These are phyloP conservation scores for Debaryomyces sp. DNA, from an alignment of 1,139 yeast species.

Conservation along the genomic window DNA sequence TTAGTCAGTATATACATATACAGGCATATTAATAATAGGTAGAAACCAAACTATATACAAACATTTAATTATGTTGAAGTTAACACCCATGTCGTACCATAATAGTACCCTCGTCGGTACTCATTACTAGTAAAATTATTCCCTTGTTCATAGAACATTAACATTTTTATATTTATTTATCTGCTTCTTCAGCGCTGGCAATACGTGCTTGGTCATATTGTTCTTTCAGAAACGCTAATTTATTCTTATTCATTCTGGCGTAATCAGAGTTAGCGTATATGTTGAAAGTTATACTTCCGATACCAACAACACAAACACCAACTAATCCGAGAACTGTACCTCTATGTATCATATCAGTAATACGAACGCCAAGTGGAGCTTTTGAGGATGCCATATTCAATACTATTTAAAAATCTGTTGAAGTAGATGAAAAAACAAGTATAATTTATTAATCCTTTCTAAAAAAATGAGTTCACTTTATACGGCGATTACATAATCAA, in stretches of 20 bases:
- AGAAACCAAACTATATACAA: constrained; percentile 7
- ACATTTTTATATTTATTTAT: constrained; percentile 2
- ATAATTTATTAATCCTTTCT: neutral
- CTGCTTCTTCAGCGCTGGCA: constrained; percentile 12
- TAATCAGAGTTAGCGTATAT: constrained; percentile 59
- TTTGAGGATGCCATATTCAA: constrained; percentile 17
- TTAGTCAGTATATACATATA: constrained; percentile 1
- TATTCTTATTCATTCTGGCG: constrained; percentile 45
- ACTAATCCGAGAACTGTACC: constrained; percentile 75
- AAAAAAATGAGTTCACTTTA: constrained; percentile 3
- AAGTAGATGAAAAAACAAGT: neutral
- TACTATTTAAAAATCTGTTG: neutral
- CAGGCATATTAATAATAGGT: neutral
- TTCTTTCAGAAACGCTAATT: constrained; percentile 40
- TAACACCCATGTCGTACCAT: neutral
- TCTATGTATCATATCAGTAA: constrained; percentile 84
- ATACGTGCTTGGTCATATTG: constrained; percentile 32
- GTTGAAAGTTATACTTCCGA: constrained; percentile 65
- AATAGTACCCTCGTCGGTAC: neutral
- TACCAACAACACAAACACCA: constrained; percentile 55
- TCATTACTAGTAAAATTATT: neutral
- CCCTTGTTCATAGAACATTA: neutral
- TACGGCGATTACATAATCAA: constrained; percentile 12
- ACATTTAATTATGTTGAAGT: neutral
- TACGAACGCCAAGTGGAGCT: constrained; percentile 51